These are phyloP conservation scores for Aspergillus jensenii DNA, from an alignment of 2,329 filamentous ascomycete species.

Conservation along the genomic window DNA sequence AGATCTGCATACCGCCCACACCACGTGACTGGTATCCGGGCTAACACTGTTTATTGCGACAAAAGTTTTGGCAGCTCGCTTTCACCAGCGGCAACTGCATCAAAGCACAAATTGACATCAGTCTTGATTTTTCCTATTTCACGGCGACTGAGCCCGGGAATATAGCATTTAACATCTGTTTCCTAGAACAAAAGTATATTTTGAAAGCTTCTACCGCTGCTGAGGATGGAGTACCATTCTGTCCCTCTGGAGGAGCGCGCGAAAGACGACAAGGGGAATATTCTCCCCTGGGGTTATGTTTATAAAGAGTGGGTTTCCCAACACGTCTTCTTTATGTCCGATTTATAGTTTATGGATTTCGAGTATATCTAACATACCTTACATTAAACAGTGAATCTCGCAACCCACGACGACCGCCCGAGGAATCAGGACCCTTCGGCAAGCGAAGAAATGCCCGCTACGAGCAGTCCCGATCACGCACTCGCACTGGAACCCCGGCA, in stretches of 20 bases:
- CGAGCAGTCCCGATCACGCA: slow-evolving; percentile 48
- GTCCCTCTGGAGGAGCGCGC: slow-evolving; percentile 64
- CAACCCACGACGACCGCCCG: slow-evolving; percentile 53
- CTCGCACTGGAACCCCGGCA: slow-evolving; percentile 59
- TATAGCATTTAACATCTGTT: background rate
- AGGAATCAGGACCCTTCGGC: slow-evolving; percentile 64
- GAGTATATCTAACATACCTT: background rate
- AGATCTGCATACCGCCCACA: background rate
- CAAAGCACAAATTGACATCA: background rate
- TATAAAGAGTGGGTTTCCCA: slow-evolving; percentile 56
- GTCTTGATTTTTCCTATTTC: too few relatives aligned
- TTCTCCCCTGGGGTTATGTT: slow-evolving; percentile 63
- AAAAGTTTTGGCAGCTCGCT: slow-evolving; percentile 21
- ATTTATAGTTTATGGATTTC: background rate
- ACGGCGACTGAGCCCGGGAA: background rate
- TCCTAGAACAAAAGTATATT: background rate
- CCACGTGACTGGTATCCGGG: slow-evolving; percentile 24
- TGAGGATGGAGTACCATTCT: slow-evolving; percentile 62
- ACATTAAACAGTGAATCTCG: slow-evolving; percentile 41
- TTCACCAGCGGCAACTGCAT: background rate
- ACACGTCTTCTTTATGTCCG: too few relatives aligned
- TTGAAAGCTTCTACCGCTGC: background rate
- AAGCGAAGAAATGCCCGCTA: slow-evolving; percentile 50
- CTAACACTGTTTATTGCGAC: slow-evolving; percentile 25
- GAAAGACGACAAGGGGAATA: slow-evolving; percentile 58